phyloP scores from a whole-genome alignment of 208 protist species.

The Angomonas ambiguus region DNA sequence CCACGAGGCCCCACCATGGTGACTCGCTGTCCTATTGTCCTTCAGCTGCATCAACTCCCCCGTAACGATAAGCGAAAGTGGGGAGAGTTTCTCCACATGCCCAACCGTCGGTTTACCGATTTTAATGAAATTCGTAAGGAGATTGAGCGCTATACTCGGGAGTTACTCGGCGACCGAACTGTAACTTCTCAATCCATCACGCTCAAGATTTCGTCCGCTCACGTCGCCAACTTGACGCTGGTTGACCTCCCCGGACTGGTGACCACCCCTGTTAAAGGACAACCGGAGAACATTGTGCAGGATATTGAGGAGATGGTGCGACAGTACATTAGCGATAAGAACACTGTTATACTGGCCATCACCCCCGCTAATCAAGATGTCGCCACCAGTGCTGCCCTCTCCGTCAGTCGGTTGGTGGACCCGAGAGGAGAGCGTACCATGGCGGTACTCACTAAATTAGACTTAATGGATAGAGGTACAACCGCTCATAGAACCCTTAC shows the following conservation, averaged over 20 bases:
- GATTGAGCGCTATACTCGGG: conserved; percentile 2
- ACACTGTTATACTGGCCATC: conserved; percentile 16
- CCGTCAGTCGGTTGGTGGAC: background rate
- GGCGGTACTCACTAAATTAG: conserved; percentile 8
- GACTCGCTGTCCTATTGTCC: conserved; percentile 91
- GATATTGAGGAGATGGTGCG: conserved; percentile 11
- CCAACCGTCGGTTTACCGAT: conserved; percentile 6
- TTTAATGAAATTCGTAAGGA: conserved; percentile 5
- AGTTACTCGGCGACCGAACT: background rate
- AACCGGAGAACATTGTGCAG: conserved; percentile 1
- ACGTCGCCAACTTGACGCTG: conserved; percentile 6
- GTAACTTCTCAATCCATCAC: conserved; percentile 9
- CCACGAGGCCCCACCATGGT: conserved; percentile 94
- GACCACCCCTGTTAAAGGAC: background rate
- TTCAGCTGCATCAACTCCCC: conserved; percentile 78
- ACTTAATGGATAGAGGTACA: conserved; percentile 1
- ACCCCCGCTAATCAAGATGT: conserved; percentile 6
- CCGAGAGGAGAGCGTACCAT: conserved; percentile 5
- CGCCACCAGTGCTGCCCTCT: conserved; percentile 5
- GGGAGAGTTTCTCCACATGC: conserved; percentile 80
- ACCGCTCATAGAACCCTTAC: background rate
- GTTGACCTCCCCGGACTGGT: conserved; percentile 14
- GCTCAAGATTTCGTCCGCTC: conserved; percentile 5
- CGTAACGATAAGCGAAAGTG: conserved; percentile 4
- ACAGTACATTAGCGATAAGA: background rate